Conservation (phyloP, 495 filamentous ascomycete genomes). For the Chaetomium cochliodes region DNA sequence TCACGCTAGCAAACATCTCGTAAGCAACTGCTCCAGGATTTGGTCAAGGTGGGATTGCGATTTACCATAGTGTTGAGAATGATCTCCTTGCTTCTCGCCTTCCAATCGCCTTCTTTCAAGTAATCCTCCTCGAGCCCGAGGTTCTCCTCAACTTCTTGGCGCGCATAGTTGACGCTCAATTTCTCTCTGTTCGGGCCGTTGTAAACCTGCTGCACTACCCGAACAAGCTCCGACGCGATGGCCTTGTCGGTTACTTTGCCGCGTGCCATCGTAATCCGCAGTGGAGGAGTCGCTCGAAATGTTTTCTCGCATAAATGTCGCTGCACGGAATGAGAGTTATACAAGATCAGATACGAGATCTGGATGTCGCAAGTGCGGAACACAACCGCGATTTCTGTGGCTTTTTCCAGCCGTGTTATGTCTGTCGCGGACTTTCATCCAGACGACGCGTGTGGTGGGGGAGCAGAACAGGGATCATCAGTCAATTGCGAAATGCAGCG, state of each 20-base stretch:
- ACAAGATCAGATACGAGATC: neutral
- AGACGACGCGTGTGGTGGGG: neutral
- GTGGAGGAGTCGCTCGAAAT: neutral
- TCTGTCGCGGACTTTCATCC: neutral
- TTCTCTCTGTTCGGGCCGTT: conserved; percentile 56
- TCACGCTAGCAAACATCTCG: neutral
- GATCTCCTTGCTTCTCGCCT: conserved; percentile 70
- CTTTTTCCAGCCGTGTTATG: neutral
- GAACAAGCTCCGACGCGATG: conserved; percentile 48
- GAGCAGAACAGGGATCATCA: neutral
- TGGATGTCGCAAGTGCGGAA: neutral
- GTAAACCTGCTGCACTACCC: conserved; percentile 59
- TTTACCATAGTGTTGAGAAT: conserved; percentile 71
- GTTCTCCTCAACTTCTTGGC: conserved; percentile 63
- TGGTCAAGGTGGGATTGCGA: conserved; percentile 8
- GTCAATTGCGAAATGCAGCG: neutral
- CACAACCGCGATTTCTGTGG: neutral
- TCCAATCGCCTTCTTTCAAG: conserved; percentile 71
- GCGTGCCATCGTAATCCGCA: conserved; percentile 11
- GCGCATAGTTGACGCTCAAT: conserved; percentile 75
- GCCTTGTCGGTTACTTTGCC: conserved; percentile 8
- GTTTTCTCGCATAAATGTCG: too few relatives aligned
- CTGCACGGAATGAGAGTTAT: neutral
- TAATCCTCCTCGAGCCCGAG: conserved; percentile 66
- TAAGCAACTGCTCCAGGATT: neutral